Evolutionary conservation across 306 rosid species (phyloP), one percentile per base, ranked within the genome.

Genomic region (Mimosa bimucronata): DNA sequence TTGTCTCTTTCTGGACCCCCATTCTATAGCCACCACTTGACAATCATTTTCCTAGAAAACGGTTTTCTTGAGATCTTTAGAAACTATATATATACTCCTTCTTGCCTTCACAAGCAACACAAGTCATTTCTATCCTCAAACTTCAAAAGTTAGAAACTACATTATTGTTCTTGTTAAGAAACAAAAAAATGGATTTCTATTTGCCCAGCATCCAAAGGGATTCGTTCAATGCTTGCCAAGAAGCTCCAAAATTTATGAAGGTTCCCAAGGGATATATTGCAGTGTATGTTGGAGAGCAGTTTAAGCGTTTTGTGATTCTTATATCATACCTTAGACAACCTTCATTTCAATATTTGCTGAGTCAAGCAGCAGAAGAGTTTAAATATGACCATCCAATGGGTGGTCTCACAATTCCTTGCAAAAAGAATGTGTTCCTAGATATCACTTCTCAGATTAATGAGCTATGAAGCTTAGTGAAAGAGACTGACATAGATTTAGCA

Each of bases 161-260:
- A 18, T 46, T 46, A 3, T 46, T 46, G 18, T 46, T 15, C 53
- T 46, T 13, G 7, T 46, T 46, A 18, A 46, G 53, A 46, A 42
- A 42, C 46, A 42, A 8, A 42, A 48, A 48, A 28, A 79, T 87
- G 87, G 84, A 80, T 38, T 78, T 87, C 28, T 79, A 6, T 37
- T 38, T 81, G 1, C 82, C 84, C 21, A 28, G 46, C 19, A 75
- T 41, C 46, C 19, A 6, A 46, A 46, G 53, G 53, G 19, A 12
- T 46, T 46, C 53, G 2, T 46, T 15, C 53, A 46, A 46, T 46
- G 52, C 52, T 46, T 4, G 52, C 19, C 19, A 46, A 46, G 52
- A 16, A 46, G 30, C 55, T 60, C 31, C 58, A 13, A 78, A 77
- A 57, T 1, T 21, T 52, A 15, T 25, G 11, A 84, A 79, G 29